Evolutionary conservation across 768 basidiomycete genomes (phyloP), one percentile per base, ranked within the genome.

Genomic region (Strobilomyces confusus): DNA sequence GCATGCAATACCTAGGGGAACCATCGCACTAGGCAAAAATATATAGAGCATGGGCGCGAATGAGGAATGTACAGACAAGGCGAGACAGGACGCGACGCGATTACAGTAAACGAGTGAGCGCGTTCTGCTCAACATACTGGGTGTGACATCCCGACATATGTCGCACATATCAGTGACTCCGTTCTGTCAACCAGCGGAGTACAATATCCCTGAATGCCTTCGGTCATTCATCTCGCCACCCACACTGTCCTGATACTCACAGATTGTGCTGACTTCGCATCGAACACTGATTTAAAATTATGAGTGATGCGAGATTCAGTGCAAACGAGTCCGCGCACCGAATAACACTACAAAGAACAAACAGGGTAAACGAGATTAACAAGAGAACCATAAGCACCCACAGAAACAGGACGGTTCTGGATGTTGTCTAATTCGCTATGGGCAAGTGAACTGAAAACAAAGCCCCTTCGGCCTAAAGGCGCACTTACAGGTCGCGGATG

Each of bases 191-290:
- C 93, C 93, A 95, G 63, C 93, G 83, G 12, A 95, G 69, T 8
- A 95, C 85, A 55, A 95, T 92, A 65, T 94, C 92, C 54, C 86
- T 89, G 41, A 29, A 20, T 34, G 38, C 26, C 7, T 20, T 4
- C 9, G 5, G 15, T 58, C 30, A 58, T 41, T 43, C 46, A 48
- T 20, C 17, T 13, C 2, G 19, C 25, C 36, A 30, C 25, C 4
- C 5, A 4, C 20, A 11, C 45, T 7, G 9, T 8, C 12, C 4
- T 19, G 9, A 25, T 32, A 68, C 88, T 51, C 60, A 89, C 87
- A 97, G 73, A 66, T 97, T 97, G 69, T 97, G 92, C 69, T 91
- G 89, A 63, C 86, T 94, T 71, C 94, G 95, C 87, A 95, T 95
- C 3, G 92, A 97, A 68, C 93, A 95, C 94, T 97, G 61, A 1